Evolutionary conservation across 768 basidiomycete species (phyloP), one percentile per base, ranked within the genome.

Genomic region (Pisolithus microcarpus): DNA sequence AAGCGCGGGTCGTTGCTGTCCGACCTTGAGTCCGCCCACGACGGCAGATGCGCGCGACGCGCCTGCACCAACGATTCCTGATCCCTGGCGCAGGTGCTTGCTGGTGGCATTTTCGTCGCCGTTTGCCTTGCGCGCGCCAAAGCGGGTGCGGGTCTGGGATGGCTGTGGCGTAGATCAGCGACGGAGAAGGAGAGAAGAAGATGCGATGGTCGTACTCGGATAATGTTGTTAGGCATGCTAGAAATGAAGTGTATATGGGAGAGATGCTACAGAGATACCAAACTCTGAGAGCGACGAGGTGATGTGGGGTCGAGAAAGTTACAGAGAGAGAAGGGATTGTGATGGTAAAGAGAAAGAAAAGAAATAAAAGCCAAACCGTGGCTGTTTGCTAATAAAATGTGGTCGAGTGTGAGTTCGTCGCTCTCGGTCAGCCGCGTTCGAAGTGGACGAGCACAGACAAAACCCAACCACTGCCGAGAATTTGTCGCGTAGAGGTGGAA

Each of bases 81-180:
- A 85, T 16, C 74, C 57, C 58, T 86, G 83, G 52, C 86, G 83
- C 34, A 75, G 61, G 61, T 87, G 83, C 67, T 73, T 80, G 59
- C 77, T 79, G 61, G 76, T 77, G 45, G 87, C 84, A 62, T 91
- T 89, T 72, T 90, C 88, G 65, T 90, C 88, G 54, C 71, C 79
- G 66, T 85, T 87, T 62, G 68, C 70, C 65, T 74, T 78, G 59
- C 87, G 85, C 57, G 78, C 70, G 57, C 81, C 72, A 43, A 77
- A 70, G 59, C 87, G 81, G 55, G 72, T 70, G 60, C 87, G 84
- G 70, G 82, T 74, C 51, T 85, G 80, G 59, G 83, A 34, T 11
- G 34, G 65, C 87, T 90, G 58, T 56, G 53, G 56, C 56, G 38
- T 36, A 42, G 36, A 50, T 58, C 15, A 49, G 43, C 10, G 56